phyloP scores from a whole-genome alignment of 2,329 filamentous ascomycete genomes.

The Zymoseptoria pseudotritici region DNA sequence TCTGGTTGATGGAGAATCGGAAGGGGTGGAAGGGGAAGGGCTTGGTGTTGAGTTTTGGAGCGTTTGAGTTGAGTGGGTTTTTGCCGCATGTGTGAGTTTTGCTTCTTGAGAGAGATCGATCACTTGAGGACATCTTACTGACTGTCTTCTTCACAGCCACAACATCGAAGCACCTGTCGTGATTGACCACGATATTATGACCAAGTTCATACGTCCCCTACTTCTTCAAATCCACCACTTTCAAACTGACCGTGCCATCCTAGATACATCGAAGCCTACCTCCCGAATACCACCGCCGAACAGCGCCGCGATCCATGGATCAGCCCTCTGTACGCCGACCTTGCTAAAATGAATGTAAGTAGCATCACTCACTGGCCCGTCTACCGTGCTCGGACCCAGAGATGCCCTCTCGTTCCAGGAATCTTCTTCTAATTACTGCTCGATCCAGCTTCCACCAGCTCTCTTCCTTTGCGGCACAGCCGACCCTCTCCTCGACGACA shows the following conservation, averaged over 20 bases:
- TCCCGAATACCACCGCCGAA: constrained; percentile 36
- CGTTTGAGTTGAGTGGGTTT: constrained; percentile 42
- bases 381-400: no score
- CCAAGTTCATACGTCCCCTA: constrained; percentile 22
- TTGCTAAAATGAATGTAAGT: constrained; percentile 24
- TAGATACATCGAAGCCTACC: constrained; percentile 39
- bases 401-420: no score
- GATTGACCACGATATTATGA: constrained; percentile 41
- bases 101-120: background rate
- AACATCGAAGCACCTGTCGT: constrained; percentile 37
- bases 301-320: constrained; percentile 40
- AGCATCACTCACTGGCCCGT: no score
- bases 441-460: constrained; percentile 47
- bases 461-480: constrained; percentile 50
- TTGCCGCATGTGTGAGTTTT: constrained; percentile 30
- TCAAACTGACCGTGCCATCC: background rate
- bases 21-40: constrained; percentile 40
- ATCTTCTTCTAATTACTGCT: no score
- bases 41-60: constrained; percentile 48
- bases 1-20: constrained; percentile 39
- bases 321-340: constrained; percentile 45
- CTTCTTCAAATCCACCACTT: background rate
- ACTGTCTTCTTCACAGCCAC: constrained; percentile 14
- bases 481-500: constrained; percentile 48
- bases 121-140: background rate